phyloP scores from a whole-genome alignment of 1,139 yeast species.

The Magnusiomyces paraingens region DNA sequence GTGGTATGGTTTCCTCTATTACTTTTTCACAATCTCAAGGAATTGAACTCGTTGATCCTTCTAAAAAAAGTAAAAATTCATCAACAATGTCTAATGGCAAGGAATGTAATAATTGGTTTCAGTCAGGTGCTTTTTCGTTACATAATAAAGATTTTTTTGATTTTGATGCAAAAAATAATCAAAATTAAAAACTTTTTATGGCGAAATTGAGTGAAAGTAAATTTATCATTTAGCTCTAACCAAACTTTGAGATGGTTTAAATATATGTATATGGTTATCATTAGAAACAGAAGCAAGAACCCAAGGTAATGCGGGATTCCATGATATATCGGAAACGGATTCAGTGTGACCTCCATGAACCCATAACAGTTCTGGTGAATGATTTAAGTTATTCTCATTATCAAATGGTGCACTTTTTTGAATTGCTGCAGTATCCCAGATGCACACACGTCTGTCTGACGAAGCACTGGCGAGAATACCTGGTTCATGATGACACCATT shows the following conservation, averaged over 20 bases:
- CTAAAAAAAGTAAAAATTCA: slow-evolving; percentile 11
- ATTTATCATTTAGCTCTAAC: slow-evolving; percentile 26
- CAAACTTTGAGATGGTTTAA: slow-evolving; percentile 49
- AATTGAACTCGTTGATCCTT: slow-evolving; percentile 30
- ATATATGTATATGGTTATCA: slow-evolving; percentile 81
- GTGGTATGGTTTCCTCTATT: slow-evolving; percentile 29
- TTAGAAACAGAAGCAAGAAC: slow-evolving; percentile 78
- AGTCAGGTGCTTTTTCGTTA: slow-evolving; percentile 28
- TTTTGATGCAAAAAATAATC: not conserved
- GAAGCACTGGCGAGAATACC: slow-evolving; percentile 67
- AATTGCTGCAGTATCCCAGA: slow-evolving; percentile 50
- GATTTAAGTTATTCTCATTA: slow-evolving; percentile 9
- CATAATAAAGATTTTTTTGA: not conserved
- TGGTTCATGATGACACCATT: slow-evolving; percentile 66
- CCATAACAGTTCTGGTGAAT: slow-evolving; percentile 45
- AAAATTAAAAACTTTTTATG: not conserved
- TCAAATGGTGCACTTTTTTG: too few species aligned
- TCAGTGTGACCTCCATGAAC: slow-evolving; percentile 86
- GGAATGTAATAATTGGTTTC: slow-evolving; percentile 29
- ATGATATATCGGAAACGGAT: slow-evolving; percentile 78
- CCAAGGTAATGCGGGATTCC: slow-evolving; percentile 79
- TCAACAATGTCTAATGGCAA: slow-evolving; percentile 10
- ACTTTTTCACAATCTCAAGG: slow-evolving; percentile 31
- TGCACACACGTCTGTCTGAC: slow-evolving; percentile 61
- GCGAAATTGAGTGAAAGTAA: not conserved